Conservation (phyloP, 139 green algal genomes). For the Spirogloea muscicola region DNA sequence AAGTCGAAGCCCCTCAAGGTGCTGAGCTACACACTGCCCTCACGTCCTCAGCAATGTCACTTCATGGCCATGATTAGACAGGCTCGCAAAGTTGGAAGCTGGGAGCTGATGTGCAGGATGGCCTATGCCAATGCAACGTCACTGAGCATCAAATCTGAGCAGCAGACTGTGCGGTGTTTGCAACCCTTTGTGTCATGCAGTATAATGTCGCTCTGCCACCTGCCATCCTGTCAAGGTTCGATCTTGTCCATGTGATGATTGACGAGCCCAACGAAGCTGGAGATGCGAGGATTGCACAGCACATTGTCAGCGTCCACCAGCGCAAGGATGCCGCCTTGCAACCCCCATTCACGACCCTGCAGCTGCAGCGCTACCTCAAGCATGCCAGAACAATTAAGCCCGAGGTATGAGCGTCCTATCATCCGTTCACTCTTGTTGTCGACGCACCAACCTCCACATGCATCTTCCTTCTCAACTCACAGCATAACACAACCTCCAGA, state of each 20-base stretch:
- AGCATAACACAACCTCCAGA: too few species aligned
- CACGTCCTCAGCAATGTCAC: too few species aligned
- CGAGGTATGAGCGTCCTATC: too few species aligned
- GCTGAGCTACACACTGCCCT: too few species aligned
- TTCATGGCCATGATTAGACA: too few species aligned
- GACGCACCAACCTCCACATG: too few species aligned
- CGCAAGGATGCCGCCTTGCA: conserved; percentile 22
- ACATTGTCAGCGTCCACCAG: conserved; percentile 58
- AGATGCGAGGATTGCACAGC: conserved; percentile 46
- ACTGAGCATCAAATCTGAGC: not conserved
- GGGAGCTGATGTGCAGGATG: too few species aligned
- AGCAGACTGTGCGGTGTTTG: not conserved
- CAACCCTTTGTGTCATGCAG: too few species aligned
- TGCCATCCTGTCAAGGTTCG: conserved; percentile 97
- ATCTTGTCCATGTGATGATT: conserved; percentile 69
- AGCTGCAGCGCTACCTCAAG: conserved; percentile 93
- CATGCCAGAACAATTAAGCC: conserved; percentile 71
- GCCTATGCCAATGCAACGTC: too few species aligned
- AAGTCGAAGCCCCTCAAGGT: conserved; percentile 75
- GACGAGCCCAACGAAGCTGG: conserved; percentile 44
- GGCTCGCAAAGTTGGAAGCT: too few species aligned
- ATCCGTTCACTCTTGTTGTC: too few species aligned
- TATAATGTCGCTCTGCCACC: conserved; percentile 97
- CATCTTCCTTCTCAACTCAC: too few species aligned
- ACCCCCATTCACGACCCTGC: conserved; percentile 71